Evolutionary conservation across 73 alveolate genomes (phyloP), one percentile per base, ranked within the genome.

Genomic region (Stentor roeselii): DNA sequence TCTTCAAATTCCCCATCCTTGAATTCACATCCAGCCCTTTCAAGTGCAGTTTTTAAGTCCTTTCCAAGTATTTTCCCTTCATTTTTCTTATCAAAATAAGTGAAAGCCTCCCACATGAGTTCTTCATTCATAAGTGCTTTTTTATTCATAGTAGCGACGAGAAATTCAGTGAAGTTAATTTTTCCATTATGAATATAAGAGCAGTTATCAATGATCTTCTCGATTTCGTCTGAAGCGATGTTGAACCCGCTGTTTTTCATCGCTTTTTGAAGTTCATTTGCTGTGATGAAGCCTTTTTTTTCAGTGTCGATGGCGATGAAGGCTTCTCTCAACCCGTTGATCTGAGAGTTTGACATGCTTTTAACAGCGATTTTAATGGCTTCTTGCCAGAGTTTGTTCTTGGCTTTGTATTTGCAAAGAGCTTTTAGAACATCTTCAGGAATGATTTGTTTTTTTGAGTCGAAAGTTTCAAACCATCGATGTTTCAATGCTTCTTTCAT

Each of bases 401-500:
- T 67, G 1, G 80, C 80, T 2, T 67, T 67, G 80, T 21, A 67
- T 67, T 67, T 67, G 11, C 37, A 27, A 27, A 67, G 34, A 1
- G 50, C 41, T 1, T 32, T 67, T 27, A 67, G 34, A 21, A 67
- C 37, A 14, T 34, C 80, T 34, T 61, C 37, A 61, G 37, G 37
- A 36, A 35, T 61, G 27, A 58, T 58, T 58, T 58, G 27, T 21
- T 58, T 21, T 58, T 58, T 21, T 58, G 14, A 58, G 11, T 35
- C 27, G 15, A 61, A 30, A 30, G 37, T 61, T 61, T 11, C 11
- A 82, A 94, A 94, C 97, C 97, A 94, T 15, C 84, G 76, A 83
- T 94, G 97, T n/a, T 86, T 35, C 31, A 94, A 60, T 2, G 90
- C 89, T 75, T 94, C 94, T 59, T 60, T 36, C 6, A 93, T 89